Evolutionary conservation across 2,329 filamentous ascomycete species (phyloP).

Genomic region (Fusarium foetens): DNA sequence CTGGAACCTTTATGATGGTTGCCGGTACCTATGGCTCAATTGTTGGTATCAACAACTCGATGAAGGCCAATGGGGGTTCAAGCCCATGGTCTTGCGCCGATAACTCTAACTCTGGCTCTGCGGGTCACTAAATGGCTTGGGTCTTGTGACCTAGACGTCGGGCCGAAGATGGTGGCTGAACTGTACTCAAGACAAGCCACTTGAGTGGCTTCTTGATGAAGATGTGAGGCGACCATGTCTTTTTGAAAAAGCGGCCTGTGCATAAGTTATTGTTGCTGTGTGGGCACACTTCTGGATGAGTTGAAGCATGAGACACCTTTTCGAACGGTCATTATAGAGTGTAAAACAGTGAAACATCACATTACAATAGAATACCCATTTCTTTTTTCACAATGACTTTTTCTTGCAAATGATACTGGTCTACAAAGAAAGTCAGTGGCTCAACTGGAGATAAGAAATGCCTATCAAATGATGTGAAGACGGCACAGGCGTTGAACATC

Average conservation of each 20-base stretch:
- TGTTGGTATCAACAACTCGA: slow-evolving; percentile 48
- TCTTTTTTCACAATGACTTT: not conserved
- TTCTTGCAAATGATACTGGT: too few relatives aligned
- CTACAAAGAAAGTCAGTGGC: not conserved
- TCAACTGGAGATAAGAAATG: accelerated
- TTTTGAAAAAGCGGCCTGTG: not conserved
- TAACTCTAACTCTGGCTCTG: slow-evolving; percentile 50
- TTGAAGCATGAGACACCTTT: too few relatives aligned
- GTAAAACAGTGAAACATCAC: too few relatives aligned
- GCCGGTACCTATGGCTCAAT: slow-evolving; percentile 58
- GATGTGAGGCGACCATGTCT: not conserved
- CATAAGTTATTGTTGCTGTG: not conserved
- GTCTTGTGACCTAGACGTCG: accelerated
- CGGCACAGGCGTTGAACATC: too few relatives aligned
- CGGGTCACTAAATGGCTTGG: not conserved
- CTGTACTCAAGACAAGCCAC: not conserved
- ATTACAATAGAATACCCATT: not conserved
- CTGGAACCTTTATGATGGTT: slow-evolving; percentile 53
- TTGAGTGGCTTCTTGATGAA: not conserved
- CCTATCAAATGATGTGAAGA: not conserved
- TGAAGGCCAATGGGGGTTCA: slow-evolving; percentile 49
- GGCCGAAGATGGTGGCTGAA: not conserved
- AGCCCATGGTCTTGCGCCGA: slow-evolving; percentile 56
- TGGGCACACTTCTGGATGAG: not conserved
- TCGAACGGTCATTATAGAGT: not conserved